Evolutionary conservation across 139 green algal genomes (phyloP).

Genomic region (Diplosphaera chodatii): DNA sequence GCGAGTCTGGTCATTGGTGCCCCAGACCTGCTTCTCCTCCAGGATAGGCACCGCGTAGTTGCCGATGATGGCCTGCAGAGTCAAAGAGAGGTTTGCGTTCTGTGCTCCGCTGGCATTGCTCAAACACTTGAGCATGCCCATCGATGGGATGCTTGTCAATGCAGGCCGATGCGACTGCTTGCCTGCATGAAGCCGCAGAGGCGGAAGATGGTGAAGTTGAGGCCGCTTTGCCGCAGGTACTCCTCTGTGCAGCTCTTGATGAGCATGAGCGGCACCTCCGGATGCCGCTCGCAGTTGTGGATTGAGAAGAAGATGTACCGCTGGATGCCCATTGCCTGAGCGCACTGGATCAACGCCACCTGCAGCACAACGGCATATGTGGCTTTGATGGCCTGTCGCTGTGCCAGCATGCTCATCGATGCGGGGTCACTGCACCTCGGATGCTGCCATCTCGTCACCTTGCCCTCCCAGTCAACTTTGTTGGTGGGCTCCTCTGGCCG

Average conservation of each 20-base stretch:
- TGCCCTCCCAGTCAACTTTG: slow-evolving; percentile 96
- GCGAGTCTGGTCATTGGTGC: slow-evolving; percentile 84
- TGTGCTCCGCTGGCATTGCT: too few relatives aligned
- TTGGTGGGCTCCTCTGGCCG: slow-evolving; percentile 89
- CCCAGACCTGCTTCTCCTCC: slow-evolving; percentile 94
- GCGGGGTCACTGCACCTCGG: too few relatives aligned
- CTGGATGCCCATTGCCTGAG: slow-evolving; percentile 96
- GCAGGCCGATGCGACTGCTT: too few relatives aligned
- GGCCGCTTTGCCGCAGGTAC: slow-evolving; percentile 69
- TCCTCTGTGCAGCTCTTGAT: slow-evolving; percentile 92
- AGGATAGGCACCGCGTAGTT: slow-evolving; percentile 99
- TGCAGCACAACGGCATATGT: not conserved
- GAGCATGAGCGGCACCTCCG: slow-evolving; percentile 88
- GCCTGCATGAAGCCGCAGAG: slow-evolving; percentile 96
- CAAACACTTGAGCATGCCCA: too few relatives aligned
- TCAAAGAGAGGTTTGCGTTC: not conserved
- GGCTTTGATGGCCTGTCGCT: too few relatives aligned
- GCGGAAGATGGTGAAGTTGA: slow-evolving; percentile 92
- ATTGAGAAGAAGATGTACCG: slow-evolving; percentile 98
- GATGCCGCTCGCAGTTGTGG: slow-evolving; percentile 90
- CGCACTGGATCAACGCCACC: slow-evolving; percentile 90
- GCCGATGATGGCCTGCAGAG: slow-evolving; percentile 84
- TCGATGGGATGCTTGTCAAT: too few relatives aligned
- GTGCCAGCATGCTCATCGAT: too few relatives aligned
- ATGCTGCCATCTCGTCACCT: slow-evolving; percentile 46